A percentile compares a stretch with the other conserved stretches of the same genome.
Evolutionary conservation across 768 basidiomycete species (phyloP).

Genomic region (Kwoniella dejecticola): DNA sequence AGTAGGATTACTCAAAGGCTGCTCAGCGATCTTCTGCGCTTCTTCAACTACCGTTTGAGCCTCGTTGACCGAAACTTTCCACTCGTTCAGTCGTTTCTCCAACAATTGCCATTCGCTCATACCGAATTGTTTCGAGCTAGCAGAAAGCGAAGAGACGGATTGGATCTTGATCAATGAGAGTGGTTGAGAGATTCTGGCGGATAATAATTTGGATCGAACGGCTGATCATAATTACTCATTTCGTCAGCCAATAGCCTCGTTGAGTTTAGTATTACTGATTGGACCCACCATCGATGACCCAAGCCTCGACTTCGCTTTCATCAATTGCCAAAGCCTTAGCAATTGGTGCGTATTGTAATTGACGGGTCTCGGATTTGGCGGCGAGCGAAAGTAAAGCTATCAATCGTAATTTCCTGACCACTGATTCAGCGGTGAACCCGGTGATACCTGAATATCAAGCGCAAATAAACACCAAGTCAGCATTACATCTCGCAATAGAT

Average conservation of each 20-base stretch:
- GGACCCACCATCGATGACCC: conserved; percentile 53
- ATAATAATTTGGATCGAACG: conserved; percentile 48
- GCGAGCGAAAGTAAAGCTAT: conserved; percentile 48
- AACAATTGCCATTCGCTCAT: conserved; percentile 48
- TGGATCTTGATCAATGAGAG: conserved; percentile 44
- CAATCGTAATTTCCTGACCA: conserved; percentile 49
- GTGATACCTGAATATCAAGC: conserved; percentile 25
- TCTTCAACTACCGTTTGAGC: conserved; percentile 47
- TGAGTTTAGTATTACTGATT: background rate
- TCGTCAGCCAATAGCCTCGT: too few relatives aligned
- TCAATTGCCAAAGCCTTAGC: conserved; percentile 42
- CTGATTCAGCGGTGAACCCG: conserved; percentile 36
- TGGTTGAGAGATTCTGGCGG: conserved; percentile 53
- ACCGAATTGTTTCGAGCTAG: conserved; percentile 38
- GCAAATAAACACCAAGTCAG: conserved; percentile 1
- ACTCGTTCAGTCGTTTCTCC: conserved; percentile 47
- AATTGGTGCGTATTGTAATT: conserved; percentile 42
- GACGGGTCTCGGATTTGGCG: conserved; percentile 30
- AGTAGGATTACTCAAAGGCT: conserved; percentile 17
- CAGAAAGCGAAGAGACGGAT: conserved; percentile 37
- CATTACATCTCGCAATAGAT: background rate
- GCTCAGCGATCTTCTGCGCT: conserved; percentile 41
- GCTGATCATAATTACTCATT: conserved; percentile 32
- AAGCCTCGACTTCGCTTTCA: conserved; percentile 49
- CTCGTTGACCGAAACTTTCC: conserved; percentile 49